Evolutionary conservation across 257 asterid genomes (phyloP), one percentile per base, ranked within the genome.

Genomic region (Nicotiana knightiana): DNA sequence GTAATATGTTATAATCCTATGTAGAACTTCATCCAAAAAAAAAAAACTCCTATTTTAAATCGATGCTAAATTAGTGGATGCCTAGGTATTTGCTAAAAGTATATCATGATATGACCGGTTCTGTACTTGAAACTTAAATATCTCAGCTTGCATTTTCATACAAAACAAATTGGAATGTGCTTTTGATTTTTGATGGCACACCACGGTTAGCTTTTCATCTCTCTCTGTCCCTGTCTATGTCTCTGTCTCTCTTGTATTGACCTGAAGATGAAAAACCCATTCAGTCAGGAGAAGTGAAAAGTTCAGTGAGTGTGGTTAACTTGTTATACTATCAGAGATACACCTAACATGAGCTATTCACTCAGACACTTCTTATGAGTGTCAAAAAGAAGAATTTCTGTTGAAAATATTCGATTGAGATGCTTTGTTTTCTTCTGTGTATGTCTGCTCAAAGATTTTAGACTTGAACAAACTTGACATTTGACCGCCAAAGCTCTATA

Each of bases 401-500:
- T 15, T 73, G 79, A 59, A 73, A 71, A 71, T 71, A 71, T 71
- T 46, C 21, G 3, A 71, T 24, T 71, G 61, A 46, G 79, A 46
- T 71, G 61, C 61, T 46, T 48, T 71, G 57, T 70, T 71, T 70
- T 48, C 77, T 70, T 43, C 61, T 10, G n/a, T 11, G 0, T 24
- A 46, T 24, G 37, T 48, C 79, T 46, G 79, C 5, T n/a, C 43
- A 73, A 48, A 24, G 62, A 26, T 13, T 24, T 48, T 48, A 73
- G 43, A 73, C 79, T 46, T 73, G 9, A 26, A 73, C 15, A 48
- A 73, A 73, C 62, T 24, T 73, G 79, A 48, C 62, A 48, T 46
- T 73, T 73, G 62, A 26, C 79, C 79, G 28, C 79, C 79, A 24
- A 73, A 48, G 43, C 43, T 73, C 62, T 24, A 73, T 48, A 57